Percentiles rank a stretch among this genome's conserved stretches.
These are phyloP conservation scores for Curvularia lunata DNA, from an alignment of 2,329 filamentous ascomycete genomes.

Conservation along the genomic window DNA sequence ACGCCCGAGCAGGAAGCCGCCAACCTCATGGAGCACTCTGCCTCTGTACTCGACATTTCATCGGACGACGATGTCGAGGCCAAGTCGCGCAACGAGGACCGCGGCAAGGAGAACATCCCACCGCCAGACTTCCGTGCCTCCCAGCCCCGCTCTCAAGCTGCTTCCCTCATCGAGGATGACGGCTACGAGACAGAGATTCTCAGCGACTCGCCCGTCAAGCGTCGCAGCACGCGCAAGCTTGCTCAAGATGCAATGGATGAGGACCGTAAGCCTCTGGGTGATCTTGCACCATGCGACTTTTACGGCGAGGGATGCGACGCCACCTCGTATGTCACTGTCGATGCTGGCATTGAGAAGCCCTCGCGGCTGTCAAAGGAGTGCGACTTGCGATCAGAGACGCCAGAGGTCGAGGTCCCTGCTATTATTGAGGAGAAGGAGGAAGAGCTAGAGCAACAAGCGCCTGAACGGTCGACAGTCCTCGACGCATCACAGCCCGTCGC, in stretches of 20 bases:
- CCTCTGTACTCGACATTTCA: slow-evolving; percentile 83
- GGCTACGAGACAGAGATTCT: slow-evolving; percentile 23
- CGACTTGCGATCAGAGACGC: slow-evolving; percentile 26
- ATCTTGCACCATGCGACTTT: slow-evolving; percentile 47
- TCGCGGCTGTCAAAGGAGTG: slow-evolving; percentile 46
- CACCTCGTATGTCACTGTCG: slow-evolving; percentile 45
- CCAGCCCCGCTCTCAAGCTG: slow-evolving; percentile 22
- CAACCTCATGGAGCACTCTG: slow-evolving; percentile 90
- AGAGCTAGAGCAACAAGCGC: background rate
- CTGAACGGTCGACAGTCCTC: background rate
- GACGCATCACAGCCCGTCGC: background rate
- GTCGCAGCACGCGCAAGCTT: slow-evolving; percentile 34
- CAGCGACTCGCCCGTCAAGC: slow-evolving; percentile 33
- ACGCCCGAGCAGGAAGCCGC: slow-evolving; percentile 88
- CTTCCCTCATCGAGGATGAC: slow-evolving; percentile 10
- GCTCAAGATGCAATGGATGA: slow-evolving; percentile 51
- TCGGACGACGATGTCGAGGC: slow-evolving; percentile 79
- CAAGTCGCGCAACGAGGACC: slow-evolving; percentile 61
- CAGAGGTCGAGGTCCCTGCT: background rate
- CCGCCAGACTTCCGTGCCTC: slow-evolving; percentile 58
- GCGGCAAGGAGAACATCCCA: slow-evolving; percentile 93
- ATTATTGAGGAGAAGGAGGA: background rate
- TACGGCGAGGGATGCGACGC: slow-evolving; percentile 49
- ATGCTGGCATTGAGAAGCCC: slow-evolving; percentile 44
- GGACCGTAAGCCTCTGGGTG: slow-evolving; percentile 48